Conservation (phyloP, 495 filamentous ascomycete genomes). For the Penicillium cataractarum region DNA sequence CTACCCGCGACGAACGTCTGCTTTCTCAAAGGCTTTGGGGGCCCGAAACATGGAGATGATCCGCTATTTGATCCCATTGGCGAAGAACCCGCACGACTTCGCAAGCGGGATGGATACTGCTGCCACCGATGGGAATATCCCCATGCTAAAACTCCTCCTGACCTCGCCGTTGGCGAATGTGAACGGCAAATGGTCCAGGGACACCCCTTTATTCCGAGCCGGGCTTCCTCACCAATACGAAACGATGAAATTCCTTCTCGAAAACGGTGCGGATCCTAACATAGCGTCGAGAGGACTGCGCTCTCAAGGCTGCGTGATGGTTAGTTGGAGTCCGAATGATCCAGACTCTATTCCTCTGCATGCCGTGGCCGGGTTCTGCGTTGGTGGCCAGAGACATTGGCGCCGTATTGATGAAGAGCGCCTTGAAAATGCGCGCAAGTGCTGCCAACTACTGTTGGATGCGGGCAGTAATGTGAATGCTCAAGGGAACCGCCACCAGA, state of each 20-base stretch:
- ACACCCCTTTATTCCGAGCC: slow-evolving; percentile 9
- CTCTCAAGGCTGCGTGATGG: slow-evolving; percentile 8
- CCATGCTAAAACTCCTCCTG: neutral
- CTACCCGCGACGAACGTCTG: neutral
- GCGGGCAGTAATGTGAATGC: slow-evolving; percentile 5
- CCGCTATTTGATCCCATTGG: neutral
- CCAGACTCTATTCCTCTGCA: slow-evolving; percentile 5
- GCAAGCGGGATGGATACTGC: neutral
- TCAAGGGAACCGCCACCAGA: neutral
- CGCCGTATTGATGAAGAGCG: neutral
- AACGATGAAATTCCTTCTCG: slow-evolving; percentile 6
- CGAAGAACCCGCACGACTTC: neutral
- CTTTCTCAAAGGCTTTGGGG: neutral
- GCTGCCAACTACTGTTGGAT: slow-evolving; percentile 8
- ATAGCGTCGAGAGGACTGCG: slow-evolving; percentile 5
- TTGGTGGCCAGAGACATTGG: neutral
- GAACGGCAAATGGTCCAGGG: neutral
- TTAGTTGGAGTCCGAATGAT: neutral
- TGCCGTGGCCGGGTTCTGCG: slow-evolving; percentile 5
- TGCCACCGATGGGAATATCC: neutral
- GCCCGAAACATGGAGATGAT: neutral
- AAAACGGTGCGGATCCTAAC: slow-evolving; percentile 8
- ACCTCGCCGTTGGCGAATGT: neutral
- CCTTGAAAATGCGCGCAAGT: slow-evolving; percentile 1
- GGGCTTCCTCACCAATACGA: slow-evolving; percentile 2